Evolutionary conservation across 1,284 basidiomycete genomes (phyloP), one percentile per base, ranked within the genome.

Genomic region (Spongispora temasekensis): DNA sequence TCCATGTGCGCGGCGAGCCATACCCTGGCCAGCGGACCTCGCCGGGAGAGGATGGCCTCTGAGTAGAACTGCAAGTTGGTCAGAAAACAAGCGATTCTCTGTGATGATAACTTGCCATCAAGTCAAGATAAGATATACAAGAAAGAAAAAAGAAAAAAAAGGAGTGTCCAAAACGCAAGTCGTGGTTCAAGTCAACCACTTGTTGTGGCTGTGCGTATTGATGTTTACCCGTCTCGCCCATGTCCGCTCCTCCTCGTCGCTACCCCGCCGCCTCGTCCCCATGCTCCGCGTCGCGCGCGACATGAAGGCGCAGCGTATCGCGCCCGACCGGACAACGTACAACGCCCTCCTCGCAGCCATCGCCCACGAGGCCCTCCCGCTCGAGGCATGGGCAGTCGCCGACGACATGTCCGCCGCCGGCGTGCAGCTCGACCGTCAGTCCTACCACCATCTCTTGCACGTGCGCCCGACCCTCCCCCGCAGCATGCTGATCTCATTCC

Each of bases 1-100:
- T 98, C 95, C 88, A 97, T 96, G 81, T 98, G 97, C 2, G 97
- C 97, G 27, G 97, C 97, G 56, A 98, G 89, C 97, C 97, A 99
- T 81, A 99, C 94, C 78, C 92, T 94, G 48, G 94, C 96, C 37
- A 99, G 83, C 9, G 96, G 94, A 54, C 97, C 97, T 61, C 94
- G 89, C 73, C 95, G 92, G 57, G 94, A 93, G 65, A 97, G 84
- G 75, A 97, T 93, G 52, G 92, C 89, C 75, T 97, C 95, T 63
- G 93, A 95, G 72, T 96, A 94, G 75, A 97, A 94, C 95, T 92
- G 62, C 19, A 58, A 1, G n/a, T n/a, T n/a, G n/a, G n/a, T n/a
- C n/a, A n/a, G n/a, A n/a, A n/a, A n/a, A n/a, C n/a, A n/a, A n/a
- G n/a, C n/a, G n/a, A n/a, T n/a, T n/a, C n/a, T n/a, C n/a, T n/a